phyloP scores from a whole-genome alignment of 1,139 yeast species.

The Debaryomyces fabryi region DNA sequence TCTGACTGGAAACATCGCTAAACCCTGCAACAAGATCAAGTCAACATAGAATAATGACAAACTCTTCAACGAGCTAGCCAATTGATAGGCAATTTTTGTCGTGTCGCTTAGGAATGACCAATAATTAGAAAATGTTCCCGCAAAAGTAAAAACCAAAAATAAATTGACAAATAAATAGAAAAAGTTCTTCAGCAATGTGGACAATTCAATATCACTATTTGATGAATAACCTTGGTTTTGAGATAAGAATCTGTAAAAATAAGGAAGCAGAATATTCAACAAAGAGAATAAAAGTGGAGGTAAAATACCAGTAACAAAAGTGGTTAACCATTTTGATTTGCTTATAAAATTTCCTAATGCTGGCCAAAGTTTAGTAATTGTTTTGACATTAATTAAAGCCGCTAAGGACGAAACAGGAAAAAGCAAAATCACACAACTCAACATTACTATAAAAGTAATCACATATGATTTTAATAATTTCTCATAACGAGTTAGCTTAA shows the following conservation, averaged over 20 bases:
- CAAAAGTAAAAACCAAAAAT: constrained; percentile 76
- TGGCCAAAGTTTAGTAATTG: constrained; percentile 76
- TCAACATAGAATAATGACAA: constrained; percentile 74
- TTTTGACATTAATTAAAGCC: constrained; percentile 68
- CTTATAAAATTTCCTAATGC: constrained; percentile 61
- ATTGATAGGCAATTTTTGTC: constrained; percentile 69
- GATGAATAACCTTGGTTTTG: constrained; percentile 72
- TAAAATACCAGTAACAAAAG: constrained; percentile 70
- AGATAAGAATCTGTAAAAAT: constrained; percentile 66
- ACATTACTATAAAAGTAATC: constrained; percentile 62
- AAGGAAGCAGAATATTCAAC: constrained; percentile 68
- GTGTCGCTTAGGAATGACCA: constrained; percentile 81
- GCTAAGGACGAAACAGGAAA: constrained; percentile 77
- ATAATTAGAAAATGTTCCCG: constrained; percentile 77
- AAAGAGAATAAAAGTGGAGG: constrained; percentile 77
- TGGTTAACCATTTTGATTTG: constrained; percentile 68
- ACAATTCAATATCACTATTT: constrained; percentile 73
- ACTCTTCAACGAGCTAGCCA: constrained; percentile 71
- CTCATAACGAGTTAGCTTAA: constrained; percentile 59
- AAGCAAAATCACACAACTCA: constrained; percentile 64
- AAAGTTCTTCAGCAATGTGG: constrained; percentile 75
- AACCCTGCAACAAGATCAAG: constrained; percentile 71
- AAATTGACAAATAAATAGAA: constrained; percentile 77
- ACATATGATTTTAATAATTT: constrained; percentile 58
- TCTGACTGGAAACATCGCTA: constrained; percentile 78